Evolutionary conservation across 2,329 filamentous ascomycete genomes (phyloP), one percentile per base, ranked within the genome.

Genomic region (Cladobotryum protrusum): DNA sequence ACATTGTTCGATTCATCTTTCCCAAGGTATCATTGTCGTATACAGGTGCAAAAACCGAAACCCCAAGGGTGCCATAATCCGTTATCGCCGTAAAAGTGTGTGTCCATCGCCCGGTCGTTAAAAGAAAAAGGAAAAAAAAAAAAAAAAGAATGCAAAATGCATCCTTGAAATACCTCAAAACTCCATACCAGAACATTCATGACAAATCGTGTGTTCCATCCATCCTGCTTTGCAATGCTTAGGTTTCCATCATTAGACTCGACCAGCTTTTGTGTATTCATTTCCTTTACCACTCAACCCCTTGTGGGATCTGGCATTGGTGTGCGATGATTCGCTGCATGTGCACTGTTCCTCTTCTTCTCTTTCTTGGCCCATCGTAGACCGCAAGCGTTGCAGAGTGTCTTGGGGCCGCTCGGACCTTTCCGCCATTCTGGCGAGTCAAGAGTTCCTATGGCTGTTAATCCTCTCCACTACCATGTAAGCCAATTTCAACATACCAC

Each of bases 381-480:
- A 35, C 92, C 92, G 64, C 92, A 97, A 7, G 92, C 92, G 71
- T 97, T 97, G 69, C 92, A 97, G 12, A 97, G 72, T 8, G 92
- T 96, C 69, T 97, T 96, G 1, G 91, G 91, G 2, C 92, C 92
- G 55, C 82, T 89, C 0, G 92, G 92, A 0, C 92, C 92, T 67
- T 96, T 96, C 54, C 92, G 79, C 92, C 92, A 97, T 72, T 97
- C 92, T 0, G 92, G 92, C 14, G 89, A 95, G 63, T 96, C 91
- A 37, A 95, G 77, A 0, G 89, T 96, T 33, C 81, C 81, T 85
- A 54, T 14, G 51, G 33, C 39, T 8, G 14, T 35, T 17, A 43
- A 43, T 45, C 36, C 40, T 18, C 40, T 39, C 18, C n/a, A 42
- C 13, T 19, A 9, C 24, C 24, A 29, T 4, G 24, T 17, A 18